phyloP scores from a whole-genome alignment of 345 rosid genomes.

The Eucalyptus decipiens region DNA sequence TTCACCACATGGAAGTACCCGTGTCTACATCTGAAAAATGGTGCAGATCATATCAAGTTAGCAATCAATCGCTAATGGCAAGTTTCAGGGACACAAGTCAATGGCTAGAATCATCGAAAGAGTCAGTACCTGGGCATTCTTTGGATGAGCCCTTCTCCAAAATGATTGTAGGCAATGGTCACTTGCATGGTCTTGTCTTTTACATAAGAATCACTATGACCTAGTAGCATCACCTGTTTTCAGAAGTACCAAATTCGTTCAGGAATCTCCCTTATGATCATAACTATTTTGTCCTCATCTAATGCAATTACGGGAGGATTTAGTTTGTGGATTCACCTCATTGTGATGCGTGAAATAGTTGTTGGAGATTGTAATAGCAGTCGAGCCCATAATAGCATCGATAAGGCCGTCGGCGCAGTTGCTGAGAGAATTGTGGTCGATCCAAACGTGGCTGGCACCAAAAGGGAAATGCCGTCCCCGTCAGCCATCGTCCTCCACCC shows the following conservation, averaged over 20 bases:
- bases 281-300: background rate
- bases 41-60: background rate
- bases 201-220: conserved; percentile 85
- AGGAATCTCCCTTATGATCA: background rate
- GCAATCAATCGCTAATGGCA: background rate
- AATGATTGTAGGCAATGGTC: conserved; percentile 96
- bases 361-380: conserved; percentile 65
- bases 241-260: background rate
- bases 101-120: background rate
- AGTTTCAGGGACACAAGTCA: background rate
- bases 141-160: conserved; percentile 95
- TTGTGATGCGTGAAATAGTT: conserved; percentile 73
- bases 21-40: conserved; percentile 66
- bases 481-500: conserved; percentile 84
- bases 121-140: conserved; percentile 82
- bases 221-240: conserved; percentile 79
- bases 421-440: conserved; percentile 83
- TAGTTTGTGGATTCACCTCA: conserved; percentile 21
- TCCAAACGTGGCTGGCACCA: conserved; percentile 81
- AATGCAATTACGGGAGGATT: background rate
- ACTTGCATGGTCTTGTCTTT: conserved; percentile 95
- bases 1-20: conserved; percentile 98
- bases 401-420: conserved; percentile 79
- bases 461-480: conserved; percentile 68
- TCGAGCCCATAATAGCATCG: conserved; percentile 61